These are phyloP conservation scores for Dryas octopetala DNA, from an alignment of 306 rosid species.

Conservation along the genomic window DNA sequence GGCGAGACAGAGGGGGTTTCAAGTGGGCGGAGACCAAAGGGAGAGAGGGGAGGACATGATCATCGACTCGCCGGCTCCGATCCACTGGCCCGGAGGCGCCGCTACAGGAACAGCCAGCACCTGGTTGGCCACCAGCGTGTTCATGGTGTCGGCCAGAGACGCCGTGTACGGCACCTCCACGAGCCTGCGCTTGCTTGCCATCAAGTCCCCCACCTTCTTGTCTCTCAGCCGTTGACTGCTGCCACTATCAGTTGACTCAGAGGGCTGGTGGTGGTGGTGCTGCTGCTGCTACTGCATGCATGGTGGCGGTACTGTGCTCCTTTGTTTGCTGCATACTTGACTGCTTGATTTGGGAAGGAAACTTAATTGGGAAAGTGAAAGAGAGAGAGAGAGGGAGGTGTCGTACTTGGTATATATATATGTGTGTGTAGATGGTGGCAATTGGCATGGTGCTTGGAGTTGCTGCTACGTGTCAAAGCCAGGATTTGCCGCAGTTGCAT, in stretches of 20 bases:
- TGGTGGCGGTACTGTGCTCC: not conserved
- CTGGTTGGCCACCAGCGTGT: no score
- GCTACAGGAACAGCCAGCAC: no score
- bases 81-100: no score
- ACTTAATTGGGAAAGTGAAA: not conserved
- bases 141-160: no score
- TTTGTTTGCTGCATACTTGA: conserved; percentile 35
- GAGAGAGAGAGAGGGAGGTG: not conserved
- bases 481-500: not conserved
- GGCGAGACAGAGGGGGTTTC: no score
- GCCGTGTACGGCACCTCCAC: no score
- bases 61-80: no score
- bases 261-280: conserved; percentile 2
- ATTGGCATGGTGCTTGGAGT: not conserved
- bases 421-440: no score
- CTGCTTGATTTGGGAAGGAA: not conserved
- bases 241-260: conserved; percentile 14
- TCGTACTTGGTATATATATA: not conserved
- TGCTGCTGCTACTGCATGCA: no score
- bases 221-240: conserved; percentile 28
- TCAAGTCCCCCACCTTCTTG: conserved; percentile 34
- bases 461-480: conserved; percentile 5
- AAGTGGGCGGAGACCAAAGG: no score
- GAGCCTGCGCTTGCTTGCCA: no score
- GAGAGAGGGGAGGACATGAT: no score